These are phyloP conservation scores for Phytophthora agathidicida DNA, from an alignment of 352 stramenopile genomes.

Conservation along the genomic window DNA sequence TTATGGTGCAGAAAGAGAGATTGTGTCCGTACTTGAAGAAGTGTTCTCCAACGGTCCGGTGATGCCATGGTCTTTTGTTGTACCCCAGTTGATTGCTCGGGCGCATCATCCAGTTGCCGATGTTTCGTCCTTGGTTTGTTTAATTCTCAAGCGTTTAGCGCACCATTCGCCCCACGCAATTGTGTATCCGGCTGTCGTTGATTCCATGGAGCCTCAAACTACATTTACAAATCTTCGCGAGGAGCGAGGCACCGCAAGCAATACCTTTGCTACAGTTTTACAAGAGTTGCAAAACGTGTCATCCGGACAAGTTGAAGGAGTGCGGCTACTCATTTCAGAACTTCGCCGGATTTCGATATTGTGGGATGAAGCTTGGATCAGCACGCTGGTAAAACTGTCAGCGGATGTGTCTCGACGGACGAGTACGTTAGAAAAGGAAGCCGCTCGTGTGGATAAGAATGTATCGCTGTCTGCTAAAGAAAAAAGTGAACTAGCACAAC, in stretches of 20 bases:
- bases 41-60: constrained; percentile 59
- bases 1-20: constrained; percentile 54
- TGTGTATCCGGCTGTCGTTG: constrained; percentile 79
- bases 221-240: not conserved
- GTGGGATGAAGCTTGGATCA: constrained; percentile 87
- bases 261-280: constrained; percentile 47
- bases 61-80: constrained; percentile 62
- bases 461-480: constrained; percentile 58
- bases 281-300: constrained; percentile 47
- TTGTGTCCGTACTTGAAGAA: constrained; percentile 48
- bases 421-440: constrained; percentile 81
- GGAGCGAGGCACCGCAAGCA: constrained; percentile 11
- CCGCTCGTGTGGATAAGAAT: constrained; percentile 73
- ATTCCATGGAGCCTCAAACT: constrained; percentile 41
- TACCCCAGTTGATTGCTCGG: constrained; percentile 78
- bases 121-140: constrained; percentile 59
- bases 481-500: constrained; percentile 65
- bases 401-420: constrained; percentile 70
- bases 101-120: constrained; percentile 55
- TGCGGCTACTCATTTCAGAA: constrained; percentile 72
- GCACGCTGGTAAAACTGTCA: constrained; percentile 70
- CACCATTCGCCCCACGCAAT: constrained; percentile 65
- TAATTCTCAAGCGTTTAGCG: constrained; percentile 71
- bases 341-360: constrained; percentile 80
- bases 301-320: constrained; percentile 50